Percentiles rank a stretch among this genome's conserved stretches.
These are phyloP conservation scores for Lachancea kluyveri DNA, from an alignment of 805 yeast species.

Conservation along the genomic window DNA sequence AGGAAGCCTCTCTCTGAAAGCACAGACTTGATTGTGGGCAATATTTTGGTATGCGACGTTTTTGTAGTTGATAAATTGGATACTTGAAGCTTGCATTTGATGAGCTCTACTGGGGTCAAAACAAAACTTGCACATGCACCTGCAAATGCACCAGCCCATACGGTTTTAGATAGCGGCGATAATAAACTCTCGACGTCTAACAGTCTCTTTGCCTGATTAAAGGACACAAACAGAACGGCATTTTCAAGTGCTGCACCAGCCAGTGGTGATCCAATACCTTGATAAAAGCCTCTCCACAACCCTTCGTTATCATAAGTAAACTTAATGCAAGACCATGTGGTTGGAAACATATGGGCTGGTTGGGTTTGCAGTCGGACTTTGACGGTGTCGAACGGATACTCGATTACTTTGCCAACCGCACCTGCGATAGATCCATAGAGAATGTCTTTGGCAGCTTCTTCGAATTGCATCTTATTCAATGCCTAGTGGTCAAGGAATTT, in stretches of 20 bases:
- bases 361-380: conserved; percentile 84
- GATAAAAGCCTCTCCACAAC: conserved; percentile 60
- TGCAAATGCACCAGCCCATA: conserved; percentile 71
- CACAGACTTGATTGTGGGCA: conserved; percentile 37
- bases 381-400: conserved; percentile 89
- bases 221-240: conserved; percentile 69
- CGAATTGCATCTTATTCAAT: conserved; percentile 6
- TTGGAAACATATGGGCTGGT: conserved; percentile 47
- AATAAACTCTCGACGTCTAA: conserved; percentile 26
- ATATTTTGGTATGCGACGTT: conserved; percentile 27
- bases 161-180: conserved; percentile 38
- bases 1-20: conserved; percentile 46
- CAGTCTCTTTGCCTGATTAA: conserved; percentile 41
- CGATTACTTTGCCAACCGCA: conserved; percentile 74
- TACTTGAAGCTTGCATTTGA: conserved; percentile 86
- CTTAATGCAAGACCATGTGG: conserved; percentile 60
- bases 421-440: conserved; percentile 53
- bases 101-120: conserved; percentile 85
- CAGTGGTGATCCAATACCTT: conserved; percentile 74
- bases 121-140: conserved; percentile 80
- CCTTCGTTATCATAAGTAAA: conserved; percentile 68
- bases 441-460: conserved; percentile 30
- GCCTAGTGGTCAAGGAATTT: neutral
- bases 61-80: conserved; percentile 30
- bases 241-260: conserved; percentile 88